phyloP scores from a whole-genome alignment of 176 grass and related monocot genomes.

The Neostapfia colusana region DNA sequence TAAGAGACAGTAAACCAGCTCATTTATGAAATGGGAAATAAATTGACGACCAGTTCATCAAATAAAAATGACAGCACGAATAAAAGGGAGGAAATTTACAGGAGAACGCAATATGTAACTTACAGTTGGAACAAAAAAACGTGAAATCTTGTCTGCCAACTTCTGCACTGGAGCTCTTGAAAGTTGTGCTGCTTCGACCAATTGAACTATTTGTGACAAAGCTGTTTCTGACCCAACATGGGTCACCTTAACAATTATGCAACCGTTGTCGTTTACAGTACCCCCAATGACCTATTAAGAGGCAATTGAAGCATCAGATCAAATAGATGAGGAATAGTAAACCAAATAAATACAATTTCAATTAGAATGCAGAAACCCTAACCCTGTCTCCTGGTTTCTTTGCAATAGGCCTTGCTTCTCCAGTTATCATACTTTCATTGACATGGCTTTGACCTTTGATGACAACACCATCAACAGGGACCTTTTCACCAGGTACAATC shows the following conservation, averaged over 20 bases:
- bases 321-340: slow-evolving; percentile 27
- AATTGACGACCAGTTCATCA: background rate
- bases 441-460: slow-evolving; percentile 94
- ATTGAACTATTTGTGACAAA: slow-evolving; percentile 94
- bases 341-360: background rate
- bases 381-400: slow-evolving; percentile 97
- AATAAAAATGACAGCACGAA: background rate
- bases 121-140: slow-evolving; percentile 94
- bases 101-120: slow-evolving; percentile 33
- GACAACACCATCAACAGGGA: slow-evolving; percentile 93
- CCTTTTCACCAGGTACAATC: slow-evolving; percentile 95
- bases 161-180: slow-evolving; percentile 93
- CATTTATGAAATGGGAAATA: slow-evolving; percentile 9
- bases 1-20: background rate
- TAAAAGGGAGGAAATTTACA: slow-evolving; percentile 19
- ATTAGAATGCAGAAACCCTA: slow-evolving; percentile 15
- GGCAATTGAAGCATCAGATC: slow-evolving; percentile 34
- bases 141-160: slow-evolving; percentile 88
- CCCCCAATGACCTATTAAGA: slow-evolving; percentile 85
- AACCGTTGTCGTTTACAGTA: slow-evolving; percentile 95
- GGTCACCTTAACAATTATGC: slow-evolving; percentile 88
- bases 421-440: slow-evolving; percentile 99
- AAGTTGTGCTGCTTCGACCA: slow-evolving; percentile 98
- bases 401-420: slow-evolving; percentile 85
- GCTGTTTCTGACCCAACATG: slow-evolving; percentile 96